Conservation (phyloP, 192 early-diverging fungal genomes). For the Polychytrium aggregatum region DNA sequence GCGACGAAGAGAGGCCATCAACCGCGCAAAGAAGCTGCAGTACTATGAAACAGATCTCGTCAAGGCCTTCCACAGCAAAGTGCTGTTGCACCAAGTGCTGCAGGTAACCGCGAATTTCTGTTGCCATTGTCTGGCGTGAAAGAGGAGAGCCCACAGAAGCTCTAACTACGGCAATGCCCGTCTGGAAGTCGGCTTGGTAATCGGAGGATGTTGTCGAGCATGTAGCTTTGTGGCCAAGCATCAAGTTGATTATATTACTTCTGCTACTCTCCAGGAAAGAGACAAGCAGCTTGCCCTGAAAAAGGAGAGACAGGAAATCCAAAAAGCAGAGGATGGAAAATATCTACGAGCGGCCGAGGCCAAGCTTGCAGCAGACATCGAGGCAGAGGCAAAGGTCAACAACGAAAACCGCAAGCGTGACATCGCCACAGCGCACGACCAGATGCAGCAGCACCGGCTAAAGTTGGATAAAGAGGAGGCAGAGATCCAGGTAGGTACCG, state of each 20-base stretch:
- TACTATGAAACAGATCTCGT: constrained; percentile 30
- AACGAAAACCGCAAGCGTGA: constrained; percentile 1
- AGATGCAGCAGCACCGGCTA: constrained; percentile 3
- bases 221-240: background rate
- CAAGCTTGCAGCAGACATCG: background rate
- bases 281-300: constrained; percentile 27
- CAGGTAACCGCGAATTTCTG: constrained; percentile 2
- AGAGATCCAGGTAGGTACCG: background rate
- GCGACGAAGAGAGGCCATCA: constrained; percentile 19
- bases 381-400: constrained; percentile 6
- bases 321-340: constrained; percentile 1
- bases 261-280: constrained; percentile 14
- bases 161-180: background rate
- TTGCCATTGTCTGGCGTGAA: background rate
- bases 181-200: background rate
- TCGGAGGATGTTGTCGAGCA: background rate
- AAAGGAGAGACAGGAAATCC: background rate
- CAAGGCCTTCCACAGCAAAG: constrained; percentile 26
- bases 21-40: constrained; percentile 27
- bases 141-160: background rate
- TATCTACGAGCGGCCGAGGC: constrained; percentile 1
- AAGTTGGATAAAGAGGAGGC: constrained; percentile 1
- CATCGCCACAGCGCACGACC: constrained; percentile 2
- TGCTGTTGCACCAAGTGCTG: constrained; percentile 21
- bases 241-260: background rate